Conservation (phyloP, 1,139 yeast species). For the Magnusiomyces magnusii region DNA sequence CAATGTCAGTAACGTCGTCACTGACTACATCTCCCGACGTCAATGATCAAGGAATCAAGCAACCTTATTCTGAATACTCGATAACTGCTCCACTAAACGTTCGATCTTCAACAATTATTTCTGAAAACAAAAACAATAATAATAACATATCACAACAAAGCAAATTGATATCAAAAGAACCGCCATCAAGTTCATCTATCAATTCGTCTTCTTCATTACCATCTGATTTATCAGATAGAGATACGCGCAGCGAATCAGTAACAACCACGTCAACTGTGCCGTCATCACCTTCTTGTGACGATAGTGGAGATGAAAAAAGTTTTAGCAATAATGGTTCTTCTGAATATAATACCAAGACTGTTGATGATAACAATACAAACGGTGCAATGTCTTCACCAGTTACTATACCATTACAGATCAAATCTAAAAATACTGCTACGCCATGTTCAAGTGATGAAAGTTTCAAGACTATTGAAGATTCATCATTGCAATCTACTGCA, state of each 20-base stretch:
- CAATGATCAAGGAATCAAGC: not conserved
- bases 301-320: not conserved
- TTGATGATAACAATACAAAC: not conserved
- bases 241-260: not conserved
- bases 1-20: not conserved
- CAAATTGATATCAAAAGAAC: not conserved
- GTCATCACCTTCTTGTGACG: conserved; percentile 3
- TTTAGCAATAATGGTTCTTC: not conserved
- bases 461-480: not conserved
- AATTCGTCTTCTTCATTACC: not conserved
- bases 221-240: not conserved
- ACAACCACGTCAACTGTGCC: conserved; percentile 5
- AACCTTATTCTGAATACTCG: not conserved
- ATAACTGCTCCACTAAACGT: not conserved
- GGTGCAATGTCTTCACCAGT: not conserved
- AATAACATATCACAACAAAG: not conserved
- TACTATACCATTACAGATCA: not conserved
- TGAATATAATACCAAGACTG: not conserved
- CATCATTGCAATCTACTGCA: not conserved
- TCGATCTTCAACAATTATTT: not conserved
- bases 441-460: not conserved
- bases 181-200: not conserved
- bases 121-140: not conserved
- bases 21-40: conserved; percentile 1
- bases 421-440: not conserved